Evolutionary conservation across 768 basidiomycete species (phyloP).

Genomic region (Leccinum imitatum): DNA sequence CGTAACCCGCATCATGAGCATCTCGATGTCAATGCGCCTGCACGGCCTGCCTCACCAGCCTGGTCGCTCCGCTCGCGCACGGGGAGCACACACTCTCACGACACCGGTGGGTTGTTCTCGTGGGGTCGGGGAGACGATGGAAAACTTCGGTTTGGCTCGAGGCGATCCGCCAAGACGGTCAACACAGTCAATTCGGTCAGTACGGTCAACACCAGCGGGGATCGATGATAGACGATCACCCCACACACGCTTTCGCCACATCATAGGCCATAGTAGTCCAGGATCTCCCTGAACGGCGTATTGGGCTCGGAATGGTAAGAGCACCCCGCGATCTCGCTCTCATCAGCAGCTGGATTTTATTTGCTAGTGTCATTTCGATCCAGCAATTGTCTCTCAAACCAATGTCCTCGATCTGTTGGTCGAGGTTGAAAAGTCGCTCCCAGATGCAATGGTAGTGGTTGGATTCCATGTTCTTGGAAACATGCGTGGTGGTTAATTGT

Average conservation of each 20-base stretch:
- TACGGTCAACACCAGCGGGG: conserved; percentile 17
- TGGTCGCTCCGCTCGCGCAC: conserved; percentile 84
- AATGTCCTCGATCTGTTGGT: conserved; percentile 44
- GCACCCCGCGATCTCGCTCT: not conserved
- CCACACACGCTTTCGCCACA: not conserved
- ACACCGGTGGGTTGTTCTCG: conserved; percentile 69
- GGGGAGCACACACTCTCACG: conserved; percentile 71
- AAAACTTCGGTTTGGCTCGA: conserved; percentile 73
- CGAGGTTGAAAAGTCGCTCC: conserved; percentile 38
- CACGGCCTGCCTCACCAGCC: conserved; percentile 73
- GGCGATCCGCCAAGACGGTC: conserved; percentile 48
- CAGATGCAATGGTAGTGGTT: conserved; percentile 41
- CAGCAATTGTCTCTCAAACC: conserved; percentile 39
- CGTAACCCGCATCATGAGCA: conserved; percentile 52
- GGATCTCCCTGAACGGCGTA: conserved; percentile 52
- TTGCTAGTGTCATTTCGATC: conserved; percentile 52
- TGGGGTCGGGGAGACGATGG: conserved; percentile 63
- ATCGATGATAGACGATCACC: conserved; percentile 22
- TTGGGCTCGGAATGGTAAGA: conserved; percentile 56
- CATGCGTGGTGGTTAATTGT: not conserved
- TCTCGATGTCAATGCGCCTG: conserved; percentile 47
- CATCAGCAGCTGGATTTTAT: not conserved
- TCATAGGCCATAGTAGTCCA: conserved; percentile 30
- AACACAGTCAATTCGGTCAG: conserved; percentile 25
- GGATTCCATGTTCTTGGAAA: not conserved